phyloP scores from a whole-genome alignment of 1,139 yeast species.

The Saccharomyces pastorianus region DNA sequence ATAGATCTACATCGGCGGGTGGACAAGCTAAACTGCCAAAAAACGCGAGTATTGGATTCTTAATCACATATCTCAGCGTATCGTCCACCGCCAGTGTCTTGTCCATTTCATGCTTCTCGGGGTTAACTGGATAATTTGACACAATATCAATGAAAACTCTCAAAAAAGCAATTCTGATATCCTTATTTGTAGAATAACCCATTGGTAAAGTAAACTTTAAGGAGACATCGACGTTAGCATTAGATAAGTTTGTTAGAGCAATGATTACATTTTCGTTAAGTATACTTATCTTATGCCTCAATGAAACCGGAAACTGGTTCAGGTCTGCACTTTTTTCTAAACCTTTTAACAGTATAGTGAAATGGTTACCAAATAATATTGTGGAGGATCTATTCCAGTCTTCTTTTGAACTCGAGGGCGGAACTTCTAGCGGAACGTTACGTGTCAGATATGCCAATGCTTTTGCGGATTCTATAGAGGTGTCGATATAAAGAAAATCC shows the following conservation, averaged over 20 bases:
- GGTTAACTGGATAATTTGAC: conserved; percentile 32
- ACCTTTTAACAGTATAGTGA: conserved; percentile 61
- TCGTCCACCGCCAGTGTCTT: conserved; percentile 27
- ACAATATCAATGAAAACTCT: conserved; percentile 69
- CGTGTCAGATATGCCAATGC: conserved; percentile 50
- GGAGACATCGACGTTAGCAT: conserved; percentile 74
- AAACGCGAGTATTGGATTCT: conserved; percentile 31
- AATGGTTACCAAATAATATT: conserved; percentile 62
- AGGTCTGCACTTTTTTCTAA: conserved; percentile 48
- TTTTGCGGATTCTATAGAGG: conserved; percentile 57
- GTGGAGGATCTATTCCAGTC: conserved; percentile 53
- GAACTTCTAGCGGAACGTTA: conserved; percentile 51
- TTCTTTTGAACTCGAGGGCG: conserved; percentile 49
- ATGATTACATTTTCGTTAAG: conserved; percentile 60
- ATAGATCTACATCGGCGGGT: conserved; percentile 60
- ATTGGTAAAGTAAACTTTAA: conserved; percentile 67
- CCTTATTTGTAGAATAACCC: conserved; percentile 63
- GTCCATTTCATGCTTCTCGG: conserved; percentile 27
- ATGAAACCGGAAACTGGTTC: conserved; percentile 31
- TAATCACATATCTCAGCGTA: conserved; percentile 14
- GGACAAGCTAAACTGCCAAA: conserved; percentile 44
- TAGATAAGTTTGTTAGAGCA: conserved; percentile 60
- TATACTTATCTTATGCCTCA: conserved; percentile 47
- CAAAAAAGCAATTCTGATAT: conserved; percentile 62
- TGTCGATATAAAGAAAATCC: conserved; percentile 51